Evolutionary conservation across 805 yeast genomes (phyloP).

Genomic region (Ogataea parapolymorpha): DNA sequence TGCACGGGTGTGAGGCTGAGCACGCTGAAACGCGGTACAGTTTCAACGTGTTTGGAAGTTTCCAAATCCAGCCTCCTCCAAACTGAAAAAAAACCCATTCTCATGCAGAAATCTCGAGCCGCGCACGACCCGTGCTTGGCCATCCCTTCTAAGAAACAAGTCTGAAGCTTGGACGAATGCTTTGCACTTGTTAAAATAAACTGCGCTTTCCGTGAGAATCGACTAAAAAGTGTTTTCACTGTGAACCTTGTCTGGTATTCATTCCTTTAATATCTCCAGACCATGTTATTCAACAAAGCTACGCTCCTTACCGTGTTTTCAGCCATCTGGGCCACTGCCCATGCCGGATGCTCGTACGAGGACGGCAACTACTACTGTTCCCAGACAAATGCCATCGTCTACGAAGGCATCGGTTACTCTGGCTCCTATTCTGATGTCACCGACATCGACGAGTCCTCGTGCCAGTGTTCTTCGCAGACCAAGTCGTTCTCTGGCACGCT

Average conservation of each 20-base stretch:
- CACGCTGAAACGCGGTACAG: slow-evolving; percentile 2
- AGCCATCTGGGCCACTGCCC: slow-evolving; percentile 17
- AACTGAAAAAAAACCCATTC: slow-evolving; percentile 1
- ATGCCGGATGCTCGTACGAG: slow-evolving; percentile 34
- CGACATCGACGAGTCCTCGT: slow-evolving; percentile 56
- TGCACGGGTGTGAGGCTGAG: slow-evolving; percentile 4
- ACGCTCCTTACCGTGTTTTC: slow-evolving; percentile 24
- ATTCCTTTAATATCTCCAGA: slow-evolving; percentile 11
- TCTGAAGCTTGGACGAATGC: slow-evolving; percentile 4
- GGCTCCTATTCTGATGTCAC: slow-evolving; percentile 77
- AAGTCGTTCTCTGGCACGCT: slow-evolving; percentile 64
- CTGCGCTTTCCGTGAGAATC: background rate
- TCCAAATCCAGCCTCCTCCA: slow-evolving; percentile 8
- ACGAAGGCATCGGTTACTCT: slow-evolving; percentile 74
- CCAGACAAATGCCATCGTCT: slow-evolving; percentile 50
- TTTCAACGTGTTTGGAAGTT: slow-evolving; percentile 7
- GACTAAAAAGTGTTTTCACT: background rate
- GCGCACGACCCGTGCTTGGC: slow-evolving; percentile 7
- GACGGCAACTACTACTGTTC: slow-evolving; percentile 85
- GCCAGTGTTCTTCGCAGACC: slow-evolving; percentile 63
- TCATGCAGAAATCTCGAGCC: slow-evolving; percentile 3
- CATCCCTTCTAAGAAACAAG: slow-evolving; percentile 11
- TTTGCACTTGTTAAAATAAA: background rate
- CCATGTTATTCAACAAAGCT: slow-evolving; percentile 23
- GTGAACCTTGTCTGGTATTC: slow-evolving; percentile 10